Evolutionary conservation across 1,139 yeast genomes (phyloP), one percentile per base, ranked within the genome.

Genomic region (Diutina sp.): DNA sequence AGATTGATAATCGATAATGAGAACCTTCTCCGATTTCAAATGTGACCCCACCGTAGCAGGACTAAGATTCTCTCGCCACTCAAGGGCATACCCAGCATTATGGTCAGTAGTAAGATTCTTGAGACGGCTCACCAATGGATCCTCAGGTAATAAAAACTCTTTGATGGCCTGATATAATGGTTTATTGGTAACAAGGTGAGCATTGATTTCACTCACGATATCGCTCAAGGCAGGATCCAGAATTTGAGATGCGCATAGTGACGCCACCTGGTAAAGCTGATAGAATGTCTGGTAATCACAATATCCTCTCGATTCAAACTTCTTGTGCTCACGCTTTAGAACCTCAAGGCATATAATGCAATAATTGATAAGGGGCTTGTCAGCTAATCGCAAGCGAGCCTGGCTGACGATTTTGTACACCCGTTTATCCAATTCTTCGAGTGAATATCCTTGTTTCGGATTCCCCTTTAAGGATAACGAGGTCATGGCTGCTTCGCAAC

Each of bases 1-100:
- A 14, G 83, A 73, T 59, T 97, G 74, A 52, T 83, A 76, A 65
- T 90, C 97, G 28, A 90, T 75, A 29, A 62, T 29, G 14, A 62
- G 58, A 2, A 57, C 52, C 46, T 41, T 50, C 9, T 87, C 32
- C 60, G 48, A 87, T 70, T 14, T 82, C 61, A 72, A 55, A 3
- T 56, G 44, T 21, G 65, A 60, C 18, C 41, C 53, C 18, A 74
- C 62, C 54, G 69, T 69, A 1, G 57, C 56, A 0, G 74, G 67
- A 0, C 70, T 59, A 7, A 75, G 64, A 6, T 60, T 56, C 55
- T 72, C 76, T 29, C 61, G 59, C 54, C 61, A 63, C 51, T 66
- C 67, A 58, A 58, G 62, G 3, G 55, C 30, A 14, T 57, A 55
- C 53, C 29, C 57, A 11, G 46, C 54, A 25, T 45, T 45, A 44